Conservation (phyloP, 2,329 filamentous ascomycete genomes). For the Byssochlamys sp. region DNA sequence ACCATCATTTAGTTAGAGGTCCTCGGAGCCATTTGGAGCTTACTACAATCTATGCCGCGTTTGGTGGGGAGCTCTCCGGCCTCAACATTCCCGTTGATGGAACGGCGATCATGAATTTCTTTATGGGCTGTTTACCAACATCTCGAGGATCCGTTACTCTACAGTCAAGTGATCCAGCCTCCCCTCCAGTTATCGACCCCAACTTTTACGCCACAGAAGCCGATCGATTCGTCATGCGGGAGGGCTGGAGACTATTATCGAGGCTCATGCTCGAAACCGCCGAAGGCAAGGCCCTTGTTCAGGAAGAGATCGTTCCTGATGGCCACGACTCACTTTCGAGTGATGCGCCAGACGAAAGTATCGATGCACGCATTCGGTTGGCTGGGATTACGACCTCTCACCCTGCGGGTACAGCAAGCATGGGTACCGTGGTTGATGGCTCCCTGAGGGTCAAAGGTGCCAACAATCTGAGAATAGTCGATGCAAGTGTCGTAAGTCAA, state of each 20-base stretch:
- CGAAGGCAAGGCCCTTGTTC: constrained; percentile 9
- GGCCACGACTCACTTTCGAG: constrained; percentile 1
- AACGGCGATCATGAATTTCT: constrained; percentile 12
- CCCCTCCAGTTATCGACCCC: constrained; percentile 17
- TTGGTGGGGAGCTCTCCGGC: constrained; percentile 5
- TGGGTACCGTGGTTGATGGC: constrained; percentile 10
- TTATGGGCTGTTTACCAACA: constrained; percentile 13
- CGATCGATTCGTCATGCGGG: constrained; percentile 10
- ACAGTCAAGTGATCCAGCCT: constrained; percentile 7
- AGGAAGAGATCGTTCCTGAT: constrained; percentile 10
- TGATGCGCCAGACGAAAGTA: constrained; percentile 12
- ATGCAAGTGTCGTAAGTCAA: constrained; percentile 13
- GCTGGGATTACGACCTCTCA: constrained; percentile 10
- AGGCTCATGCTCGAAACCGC: constrained; percentile 7
- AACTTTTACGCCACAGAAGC: constrained; percentile 22
- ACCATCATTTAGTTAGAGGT: background rate
- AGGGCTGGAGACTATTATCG: background rate
- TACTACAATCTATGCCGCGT: constrained; percentile 16
- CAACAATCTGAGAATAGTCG: constrained; percentile 13
- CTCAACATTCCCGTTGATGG: constrained; percentile 13
- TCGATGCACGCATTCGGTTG: constrained; percentile 11
- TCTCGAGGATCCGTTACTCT: constrained; percentile 14
- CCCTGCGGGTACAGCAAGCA: constrained; percentile 9
- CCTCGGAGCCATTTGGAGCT: constrained; percentile 10
- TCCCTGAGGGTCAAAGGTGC: constrained; percentile 11